Conservation (phyloP, 352 stramenopile genomes). For the Globisporangium canariense region DNA sequence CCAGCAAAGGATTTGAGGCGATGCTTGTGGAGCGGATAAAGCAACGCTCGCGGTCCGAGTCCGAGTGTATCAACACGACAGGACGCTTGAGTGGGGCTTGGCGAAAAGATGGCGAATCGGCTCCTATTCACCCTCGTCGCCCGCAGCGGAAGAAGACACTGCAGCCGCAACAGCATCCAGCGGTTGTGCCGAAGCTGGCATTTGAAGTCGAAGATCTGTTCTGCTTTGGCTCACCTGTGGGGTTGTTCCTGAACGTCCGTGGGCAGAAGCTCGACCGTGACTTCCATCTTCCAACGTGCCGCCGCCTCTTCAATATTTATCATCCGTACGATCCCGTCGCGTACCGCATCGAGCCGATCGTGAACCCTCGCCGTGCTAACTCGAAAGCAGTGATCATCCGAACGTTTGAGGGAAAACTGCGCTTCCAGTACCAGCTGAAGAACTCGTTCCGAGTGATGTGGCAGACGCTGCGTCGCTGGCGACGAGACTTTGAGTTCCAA, state of each 20-base stretch:
- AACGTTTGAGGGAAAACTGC: slow-evolving; percentile 79
- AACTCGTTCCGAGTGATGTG: slow-evolving; percentile 81
- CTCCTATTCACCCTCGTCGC: slow-evolving; percentile 10
- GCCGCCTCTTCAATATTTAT: slow-evolving; percentile 93
- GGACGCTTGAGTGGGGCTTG: slow-evolving; percentile 8
- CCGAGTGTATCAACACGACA: slow-evolving; percentile 18
- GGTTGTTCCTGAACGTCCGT: slow-evolving; percentile 91
- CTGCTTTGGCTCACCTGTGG: slow-evolving; percentile 88
- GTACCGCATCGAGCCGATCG: slow-evolving; percentile 94
- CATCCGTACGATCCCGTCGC: slow-evolving; percentile 93
- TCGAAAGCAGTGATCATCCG: slow-evolving; percentile 85
- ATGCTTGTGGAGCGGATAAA: slow-evolving; percentile 24
- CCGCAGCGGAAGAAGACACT: not conserved
- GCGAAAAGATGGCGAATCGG: slow-evolving; percentile 13
- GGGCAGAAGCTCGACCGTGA: slow-evolving; percentile 69
- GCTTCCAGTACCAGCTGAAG: slow-evolving; percentile 84
- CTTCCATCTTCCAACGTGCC: slow-evolving; percentile 80
- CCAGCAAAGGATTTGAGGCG: slow-evolving; percentile 30
- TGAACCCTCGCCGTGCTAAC: slow-evolving; percentile 70
- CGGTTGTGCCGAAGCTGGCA: slow-evolving; percentile 52
- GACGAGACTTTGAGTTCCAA: slow-evolving; percentile 71
- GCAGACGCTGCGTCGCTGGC: slow-evolving; percentile 71
- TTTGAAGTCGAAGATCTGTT: slow-evolving; percentile 88
- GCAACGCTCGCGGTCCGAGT: slow-evolving; percentile 44
- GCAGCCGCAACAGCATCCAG: slow-evolving; percentile 9